Conservation (phyloP, 768 basidiomycete species). For the Galerina sulciceps region DNA sequence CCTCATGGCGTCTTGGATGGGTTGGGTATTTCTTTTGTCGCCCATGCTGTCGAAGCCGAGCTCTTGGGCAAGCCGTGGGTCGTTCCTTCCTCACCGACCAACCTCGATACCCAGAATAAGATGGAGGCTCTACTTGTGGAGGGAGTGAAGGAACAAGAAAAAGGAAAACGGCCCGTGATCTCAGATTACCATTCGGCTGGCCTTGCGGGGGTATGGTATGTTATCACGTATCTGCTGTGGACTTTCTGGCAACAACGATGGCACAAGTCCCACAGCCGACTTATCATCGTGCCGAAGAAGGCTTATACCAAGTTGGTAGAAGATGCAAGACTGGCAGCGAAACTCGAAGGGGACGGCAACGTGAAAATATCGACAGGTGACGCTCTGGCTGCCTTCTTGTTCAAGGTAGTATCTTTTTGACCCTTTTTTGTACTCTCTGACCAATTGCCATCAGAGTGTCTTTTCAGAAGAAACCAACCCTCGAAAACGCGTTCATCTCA, state of each 20-base stretch:
- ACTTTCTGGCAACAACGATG: slow-evolving; percentile 39
- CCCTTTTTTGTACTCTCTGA: not conserved
- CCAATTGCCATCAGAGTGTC: slow-evolving; percentile 19
- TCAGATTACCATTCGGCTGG: slow-evolving; percentile 23
- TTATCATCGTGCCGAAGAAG: slow-evolving; percentile 34
- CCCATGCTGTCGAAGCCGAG: slow-evolving; percentile 41
- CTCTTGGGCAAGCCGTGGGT: slow-evolving; percentile 37
- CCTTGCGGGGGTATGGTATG: slow-evolving; percentile 29
- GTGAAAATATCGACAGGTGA: slow-evolving; percentile 36
- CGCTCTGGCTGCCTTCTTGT: slow-evolving; percentile 41
- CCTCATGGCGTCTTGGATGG: slow-evolving; percentile 46
- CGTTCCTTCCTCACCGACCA: slow-evolving; percentile 32
- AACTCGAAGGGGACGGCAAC: slow-evolving; percentile 11
- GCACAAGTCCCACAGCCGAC: slow-evolving; percentile 34
- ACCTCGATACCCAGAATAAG: slow-evolving; percentile 35
- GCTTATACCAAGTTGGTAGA: slow-evolving; percentile 32
- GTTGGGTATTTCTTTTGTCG: slow-evolving; percentile 36
- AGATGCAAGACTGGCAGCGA: slow-evolving; percentile 27
- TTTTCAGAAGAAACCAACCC: slow-evolving; percentile 32
- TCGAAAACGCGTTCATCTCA: slow-evolving; percentile 32
- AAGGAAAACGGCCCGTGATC: slow-evolving; percentile 2
- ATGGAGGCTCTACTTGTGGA: slow-evolving; percentile 29
- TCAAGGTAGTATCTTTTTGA: slow-evolving; percentile 32
- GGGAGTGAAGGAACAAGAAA: not conserved
- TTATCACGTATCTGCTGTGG: slow-evolving; percentile 33